Base-by-base conservation (phyloP, 2,329 filamentous ascomycete genomes). In the Purpureocillium lavendulum region DNA sequence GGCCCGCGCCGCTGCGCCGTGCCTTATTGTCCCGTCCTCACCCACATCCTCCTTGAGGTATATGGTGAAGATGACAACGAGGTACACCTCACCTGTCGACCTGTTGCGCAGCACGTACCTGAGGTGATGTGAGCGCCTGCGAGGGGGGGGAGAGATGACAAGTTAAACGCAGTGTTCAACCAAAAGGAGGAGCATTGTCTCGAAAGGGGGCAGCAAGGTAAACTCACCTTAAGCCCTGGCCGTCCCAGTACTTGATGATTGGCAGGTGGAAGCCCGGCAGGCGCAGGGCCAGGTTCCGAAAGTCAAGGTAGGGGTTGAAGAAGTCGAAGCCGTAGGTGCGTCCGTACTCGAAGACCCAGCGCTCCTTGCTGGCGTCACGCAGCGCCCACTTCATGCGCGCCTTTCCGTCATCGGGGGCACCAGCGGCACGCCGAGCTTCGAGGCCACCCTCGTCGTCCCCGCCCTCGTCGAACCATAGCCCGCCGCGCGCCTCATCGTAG, bases 61-160 rank as follows among this genome's bases (percentile, higher is more conserved):
- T 4, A 96, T 68, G 14, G 81, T 83, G 58, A 97, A 90, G 5
- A 87, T 63, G 13, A 97, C 70, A 34, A 90, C 86, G 24, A 95
- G 77, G 51, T 95, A 86, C 13, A 86, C 73, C 28, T 85, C 75
- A 35, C 76, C 76, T 0, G 85, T 90, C 16, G 70, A 62, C 44
- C 77, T 78, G 61, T 96, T 85, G 57, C 89, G 90, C 55, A 97
- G 73, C 42, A 94, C 87, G 64, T 97, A 96, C 74, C 89, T 89
- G 65, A 94, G 76, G 50, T 80, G 73, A 65, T 94, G 86, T 69
- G 85, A 83, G 70, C 84, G 85, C 57, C 77, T 73, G 52, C 53
- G 52, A 36, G 44, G 45, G 36, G 55, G 49, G 51, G 58, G 56
- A 41, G 13, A 30, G 29, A 14, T 12, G 11, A 6, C 7, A 30